Conservation (phyloP, 1,284 basidiomycete genomes). For the Cryptococcus jaspeensis region DNA sequence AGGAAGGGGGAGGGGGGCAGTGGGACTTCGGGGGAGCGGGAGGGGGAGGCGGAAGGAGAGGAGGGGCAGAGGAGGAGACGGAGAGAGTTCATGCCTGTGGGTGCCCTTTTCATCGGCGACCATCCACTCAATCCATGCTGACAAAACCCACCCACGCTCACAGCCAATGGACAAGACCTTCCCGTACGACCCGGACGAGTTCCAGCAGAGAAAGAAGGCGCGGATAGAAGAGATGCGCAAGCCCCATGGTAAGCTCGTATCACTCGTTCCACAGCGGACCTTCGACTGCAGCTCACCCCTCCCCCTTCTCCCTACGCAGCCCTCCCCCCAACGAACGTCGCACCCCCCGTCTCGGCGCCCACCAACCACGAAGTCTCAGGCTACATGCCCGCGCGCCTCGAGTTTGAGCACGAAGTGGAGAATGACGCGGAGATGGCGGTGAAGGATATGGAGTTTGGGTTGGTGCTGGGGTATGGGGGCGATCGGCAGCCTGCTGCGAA, state of each 20-base stretch:
- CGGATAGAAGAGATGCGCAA: constrained; percentile 66
- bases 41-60: constrained; percentile 12
- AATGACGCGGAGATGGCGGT: constrained; percentile 94
- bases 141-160: constrained; percentile 7
- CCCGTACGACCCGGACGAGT: constrained; percentile 72
- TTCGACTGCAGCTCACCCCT: too few species aligned
- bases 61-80: constrained; percentile 8
- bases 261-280: not conserved
- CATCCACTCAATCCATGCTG: not conserved
- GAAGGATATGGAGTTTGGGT: constrained; percentile 94
- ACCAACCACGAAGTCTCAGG: constrained; percentile 91
- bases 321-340: constrained; percentile 52
- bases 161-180: constrained; percentile 69
- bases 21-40: not conserved
- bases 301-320: constrained; percentile 25
- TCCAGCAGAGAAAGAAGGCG: constrained; percentile 80
- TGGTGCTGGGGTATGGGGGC: constrained; percentile 81
- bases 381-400: constrained; percentile 92
- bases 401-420: constrained; percentile 96
- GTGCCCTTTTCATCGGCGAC: constrained; percentile 53
- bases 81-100: constrained; percentile 61
- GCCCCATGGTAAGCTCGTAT: constrained; percentile 48
- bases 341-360: constrained; percentile 86
- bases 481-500: constrained; percentile 65
- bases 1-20: constrained; percentile 2